These are phyloP conservation scores for Cyclospora cayetanensis DNA, from an alignment of 169 alveolate species.

Conservation along the genomic window DNA sequence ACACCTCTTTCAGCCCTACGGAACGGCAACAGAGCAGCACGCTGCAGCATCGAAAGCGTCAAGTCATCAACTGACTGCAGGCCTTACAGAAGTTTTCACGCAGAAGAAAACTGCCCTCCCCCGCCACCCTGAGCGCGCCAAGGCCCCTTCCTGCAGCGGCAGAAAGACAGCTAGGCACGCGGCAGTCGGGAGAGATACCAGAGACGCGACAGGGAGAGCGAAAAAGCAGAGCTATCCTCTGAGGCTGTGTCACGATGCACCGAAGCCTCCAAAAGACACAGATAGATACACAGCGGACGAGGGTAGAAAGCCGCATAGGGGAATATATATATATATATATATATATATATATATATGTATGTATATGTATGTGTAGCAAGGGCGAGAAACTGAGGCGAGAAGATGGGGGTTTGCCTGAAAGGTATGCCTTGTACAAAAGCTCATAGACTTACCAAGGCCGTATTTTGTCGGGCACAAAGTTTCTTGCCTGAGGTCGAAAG, in stretches of 20 bases:
- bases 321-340: conserved; percentile 14
- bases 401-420: conserved; percentile 76
- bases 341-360: background rate
- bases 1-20: conserved; percentile 68
- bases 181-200: no score
- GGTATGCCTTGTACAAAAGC: conserved; percentile 85
- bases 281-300: background rate
- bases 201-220: no score
- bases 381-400: background rate
- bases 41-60: no score
- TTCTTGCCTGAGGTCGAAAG: conserved; percentile 79
- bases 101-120: background rate
- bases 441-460: no score
- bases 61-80: no score
- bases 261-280: no score
- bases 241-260: no score
- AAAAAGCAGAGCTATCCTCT: no score
- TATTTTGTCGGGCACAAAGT: no score
- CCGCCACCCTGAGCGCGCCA: background rate
- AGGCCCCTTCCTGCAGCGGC: background rate
- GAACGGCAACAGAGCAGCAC: background rate
- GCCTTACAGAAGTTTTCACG: no score
- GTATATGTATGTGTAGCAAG: background rate
- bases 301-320: background rate
- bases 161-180: no score